phyloP scores from a whole-genome alignment of 2,329 filamentous ascomycete genomes.

The Colletotrichum kahawae region DNA sequence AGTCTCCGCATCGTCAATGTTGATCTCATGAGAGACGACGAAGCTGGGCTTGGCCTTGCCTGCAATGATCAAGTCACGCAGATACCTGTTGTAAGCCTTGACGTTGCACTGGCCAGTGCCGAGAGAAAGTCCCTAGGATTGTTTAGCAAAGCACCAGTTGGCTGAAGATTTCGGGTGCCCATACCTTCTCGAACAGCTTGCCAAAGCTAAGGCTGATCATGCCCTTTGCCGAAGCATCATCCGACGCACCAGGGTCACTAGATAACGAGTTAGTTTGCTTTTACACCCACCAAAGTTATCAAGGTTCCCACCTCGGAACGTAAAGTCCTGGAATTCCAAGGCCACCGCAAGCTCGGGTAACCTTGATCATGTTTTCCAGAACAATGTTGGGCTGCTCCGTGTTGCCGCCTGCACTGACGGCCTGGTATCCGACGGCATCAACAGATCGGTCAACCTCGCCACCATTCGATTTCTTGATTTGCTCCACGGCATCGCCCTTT shows the following conservation, averaged over 20 bases:
- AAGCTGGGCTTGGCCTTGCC: slow-evolving; percentile 71
- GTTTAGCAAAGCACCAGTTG: neutral
- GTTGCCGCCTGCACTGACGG: slow-evolving; percentile 57
- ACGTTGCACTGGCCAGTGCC: slow-evolving; percentile 72
- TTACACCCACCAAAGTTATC: neutral
- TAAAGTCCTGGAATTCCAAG: slow-evolving; percentile 64
- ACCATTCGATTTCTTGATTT: slow-evolving; percentile 63
- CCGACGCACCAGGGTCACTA: slow-evolving; percentile 65
- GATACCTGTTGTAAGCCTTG: slow-evolving; percentile 70
- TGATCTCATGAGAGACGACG: slow-evolving; percentile 69
- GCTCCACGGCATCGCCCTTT: slow-evolving; percentile 62
- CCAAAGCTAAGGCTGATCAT: slow-evolving; percentile 69
- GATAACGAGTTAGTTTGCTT: slow-evolving; percentile 31
- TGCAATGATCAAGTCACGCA: slow-evolving; percentile 68
- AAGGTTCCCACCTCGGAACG: slow-evolving; percentile 36
- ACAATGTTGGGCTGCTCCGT: slow-evolving; percentile 68
- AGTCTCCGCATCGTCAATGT: slow-evolving; percentile 62
- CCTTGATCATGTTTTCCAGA: slow-evolving; percentile 66
- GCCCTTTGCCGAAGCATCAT: slow-evolving; percentile 64
- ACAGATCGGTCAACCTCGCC: slow-evolving; percentile 65
- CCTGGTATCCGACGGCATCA: slow-evolving; percentile 71
- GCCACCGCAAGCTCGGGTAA: slow-evolving; percentile 65
- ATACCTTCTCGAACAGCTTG: slow-evolving; percentile 71
- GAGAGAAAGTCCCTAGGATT: slow-evolving; percentile 57
- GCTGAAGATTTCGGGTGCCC: neutral